Evolutionary conservation across 345 rosid species (phyloP).

Genomic region (Salix viminalis): DNA sequence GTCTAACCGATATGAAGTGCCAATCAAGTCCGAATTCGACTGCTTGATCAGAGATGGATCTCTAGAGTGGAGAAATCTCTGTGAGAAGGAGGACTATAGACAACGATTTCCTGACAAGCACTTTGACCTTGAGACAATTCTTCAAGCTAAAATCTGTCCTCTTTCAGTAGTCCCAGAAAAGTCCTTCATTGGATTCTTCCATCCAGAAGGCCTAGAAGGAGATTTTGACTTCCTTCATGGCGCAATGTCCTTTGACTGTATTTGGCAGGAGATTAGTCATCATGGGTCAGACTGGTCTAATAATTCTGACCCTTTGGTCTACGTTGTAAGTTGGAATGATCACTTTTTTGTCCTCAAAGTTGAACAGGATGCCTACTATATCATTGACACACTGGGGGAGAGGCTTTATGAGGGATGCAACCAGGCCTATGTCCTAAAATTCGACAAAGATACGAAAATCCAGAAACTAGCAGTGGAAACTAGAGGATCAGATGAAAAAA

Average conservation of each 20-base stretch:
- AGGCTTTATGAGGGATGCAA: constrained; percentile 59
- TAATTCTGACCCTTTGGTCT: constrained; percentile 29
- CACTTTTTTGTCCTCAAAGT: constrained; percentile 64
- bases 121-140: constrained; percentile 61
- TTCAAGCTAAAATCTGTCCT: constrained; percentile 51
- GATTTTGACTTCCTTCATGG: constrained; percentile 55
- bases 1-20: constrained; percentile 45
- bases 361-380: constrained; percentile 56
- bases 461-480: constrained; percentile 13
- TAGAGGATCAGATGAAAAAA: constrained; percentile 22
- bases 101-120: constrained; percentile 62
- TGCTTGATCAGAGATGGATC: constrained; percentile 64
- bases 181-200: constrained; percentile 65
- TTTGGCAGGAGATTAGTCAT: constrained; percentile 56
- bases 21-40: constrained; percentile 59
- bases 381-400: constrained; percentile 69
- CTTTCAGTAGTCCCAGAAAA: constrained; percentile 38
- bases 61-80: constrained; percentile 60
- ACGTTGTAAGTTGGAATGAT: constrained; percentile 70
- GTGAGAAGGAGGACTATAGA: constrained; percentile 44
- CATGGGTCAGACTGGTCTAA: constrained; percentile 4
- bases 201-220: constrained; percentile 46
- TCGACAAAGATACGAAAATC: constrained; percentile 44
- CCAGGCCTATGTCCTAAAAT: constrained; percentile 55
- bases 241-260: constrained; percentile 65